Conservation (phyloP, 2,329 filamentous ascomycete species). For the Arthrobotrys conoides region DNA sequence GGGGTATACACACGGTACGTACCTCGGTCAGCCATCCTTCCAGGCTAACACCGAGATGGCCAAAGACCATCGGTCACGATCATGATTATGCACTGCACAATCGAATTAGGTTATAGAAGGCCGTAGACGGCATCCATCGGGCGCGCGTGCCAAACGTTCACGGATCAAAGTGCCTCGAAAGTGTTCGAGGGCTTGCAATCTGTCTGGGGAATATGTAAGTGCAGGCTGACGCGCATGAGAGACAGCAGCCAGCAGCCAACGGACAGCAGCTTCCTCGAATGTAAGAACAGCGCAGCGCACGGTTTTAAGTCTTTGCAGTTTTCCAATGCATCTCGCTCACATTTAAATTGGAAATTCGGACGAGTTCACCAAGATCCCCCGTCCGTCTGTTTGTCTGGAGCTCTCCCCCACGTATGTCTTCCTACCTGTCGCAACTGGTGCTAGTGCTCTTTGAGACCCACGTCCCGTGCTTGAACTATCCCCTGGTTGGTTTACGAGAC, state of each 20-base stretch:
- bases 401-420: constrained; percentile 45
- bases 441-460: constrained; percentile 21
- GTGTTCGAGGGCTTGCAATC: constrained; percentile 18
- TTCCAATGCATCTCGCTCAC: constrained; percentile 27
- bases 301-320: constrained; percentile 14
- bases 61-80: constrained; percentile 27
- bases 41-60: constrained; percentile 30
- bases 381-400: constrained; percentile 32
- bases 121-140: constrained; percentile 61
- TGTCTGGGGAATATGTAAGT: constrained; percentile 34
- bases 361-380: constrained; percentile 51
- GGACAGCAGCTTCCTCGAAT: constrained; percentile 31
- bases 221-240: constrained; percentile 58
- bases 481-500: constrained; percentile 39
- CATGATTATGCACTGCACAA: constrained; percentile 41
- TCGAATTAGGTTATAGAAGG: constrained; percentile 60
- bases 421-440: constrained; percentile 12
- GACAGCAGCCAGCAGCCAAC: constrained; percentile 22
- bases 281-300: constrained; percentile 7
- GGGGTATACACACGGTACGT: constrained; percentile 22
- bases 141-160: constrained; percentile 33
- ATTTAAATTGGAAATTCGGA: constrained; percentile 36
- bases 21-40: constrained; percentile 29
- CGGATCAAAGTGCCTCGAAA: constrained; percentile 29
- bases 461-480: constrained; percentile 17